phyloP scores from a whole-genome alignment of 192 early-diverging fungal species.

The Geosiphon pyriformis region DNA sequence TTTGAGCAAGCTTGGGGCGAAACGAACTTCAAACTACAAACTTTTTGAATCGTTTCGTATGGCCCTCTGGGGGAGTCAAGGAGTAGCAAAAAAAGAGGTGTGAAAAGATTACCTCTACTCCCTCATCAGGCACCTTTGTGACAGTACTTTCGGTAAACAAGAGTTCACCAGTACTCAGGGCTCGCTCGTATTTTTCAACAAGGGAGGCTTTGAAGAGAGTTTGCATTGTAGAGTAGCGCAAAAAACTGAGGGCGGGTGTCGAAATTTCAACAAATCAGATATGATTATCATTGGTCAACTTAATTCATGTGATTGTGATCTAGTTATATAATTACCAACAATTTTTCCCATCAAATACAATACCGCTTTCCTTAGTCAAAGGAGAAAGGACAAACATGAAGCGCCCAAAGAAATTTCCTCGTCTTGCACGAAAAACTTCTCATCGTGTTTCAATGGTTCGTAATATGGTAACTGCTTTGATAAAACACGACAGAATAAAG shows the following conservation, averaged over 20 bases:
- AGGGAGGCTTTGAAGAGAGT: slow-evolving; percentile 3
- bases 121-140: neutral
- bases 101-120: slow-evolving; percentile 11
- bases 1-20: slow-evolving; percentile 37
- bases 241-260: neutral
- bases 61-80: neutral
- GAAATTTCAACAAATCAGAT: no score
- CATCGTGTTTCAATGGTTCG: slow-evolving; percentile 75
- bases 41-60: neutral
- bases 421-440: slow-evolving; percentile 56
- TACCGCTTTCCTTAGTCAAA: neutral
- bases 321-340: no score
- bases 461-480: slow-evolving; percentile 79
- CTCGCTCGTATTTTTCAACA: slow-evolving; percentile 1
- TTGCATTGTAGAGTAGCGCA: neutral
- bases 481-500: slow-evolving; percentile 84
- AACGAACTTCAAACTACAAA: slow-evolving; percentile 41
- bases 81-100: no score
- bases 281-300: no score
- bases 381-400: slow-evolving; percentile 40
- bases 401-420: slow-evolving; percentile 52
- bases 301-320: no score
- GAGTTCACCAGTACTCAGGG: slow-evolving; percentile 11
- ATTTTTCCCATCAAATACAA: neutral
- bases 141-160: slow-evolving; percentile 7